Conservation (phyloP, 257 asterid genomes). For the Fraxinus pennsylvanica region DNA sequence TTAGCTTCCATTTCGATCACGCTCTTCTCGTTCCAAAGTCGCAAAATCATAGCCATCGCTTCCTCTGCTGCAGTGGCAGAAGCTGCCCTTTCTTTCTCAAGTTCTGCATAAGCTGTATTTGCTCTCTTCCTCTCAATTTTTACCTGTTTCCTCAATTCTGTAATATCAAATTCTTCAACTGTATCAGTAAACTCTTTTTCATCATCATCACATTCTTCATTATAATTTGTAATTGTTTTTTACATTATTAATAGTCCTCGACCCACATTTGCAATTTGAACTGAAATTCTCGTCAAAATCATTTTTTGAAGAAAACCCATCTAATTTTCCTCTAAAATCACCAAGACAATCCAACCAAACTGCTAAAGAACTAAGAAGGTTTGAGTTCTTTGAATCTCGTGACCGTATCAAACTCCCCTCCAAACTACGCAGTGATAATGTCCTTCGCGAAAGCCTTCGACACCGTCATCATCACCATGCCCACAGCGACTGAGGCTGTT, state of each 20-base stretch:
- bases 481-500: no score
- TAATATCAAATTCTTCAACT: no score
- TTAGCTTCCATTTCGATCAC: slow-evolving; percentile 62
- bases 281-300: background rate
- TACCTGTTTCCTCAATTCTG: no score
- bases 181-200: background rate
- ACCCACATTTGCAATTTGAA: background rate
- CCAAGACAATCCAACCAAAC: background rate
- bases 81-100: slow-evolving; percentile 66
- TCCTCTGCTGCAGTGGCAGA: slow-evolving; percentile 78
- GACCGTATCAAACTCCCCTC: no score
- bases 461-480: no score
- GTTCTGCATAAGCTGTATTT: slow-evolving; percentile 47
- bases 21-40: slow-evolving; percentile 76
- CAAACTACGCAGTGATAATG: no score
- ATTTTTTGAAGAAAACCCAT: background rate
- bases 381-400: no score
- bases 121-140: slow-evolving; percentile 24
- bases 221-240: no score
- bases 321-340: background rate
- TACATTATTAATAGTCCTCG: background rate
- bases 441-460: no score
- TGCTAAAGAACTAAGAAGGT: no score
- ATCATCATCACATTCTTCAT: background rate
- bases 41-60: slow-evolving; percentile 86